Percentiles rank a stretch among this genome's conserved stretches.
phyloP scores from a whole-genome alignment of 163 green algal genomes.

The Scenedesmus sp. region DNA sequence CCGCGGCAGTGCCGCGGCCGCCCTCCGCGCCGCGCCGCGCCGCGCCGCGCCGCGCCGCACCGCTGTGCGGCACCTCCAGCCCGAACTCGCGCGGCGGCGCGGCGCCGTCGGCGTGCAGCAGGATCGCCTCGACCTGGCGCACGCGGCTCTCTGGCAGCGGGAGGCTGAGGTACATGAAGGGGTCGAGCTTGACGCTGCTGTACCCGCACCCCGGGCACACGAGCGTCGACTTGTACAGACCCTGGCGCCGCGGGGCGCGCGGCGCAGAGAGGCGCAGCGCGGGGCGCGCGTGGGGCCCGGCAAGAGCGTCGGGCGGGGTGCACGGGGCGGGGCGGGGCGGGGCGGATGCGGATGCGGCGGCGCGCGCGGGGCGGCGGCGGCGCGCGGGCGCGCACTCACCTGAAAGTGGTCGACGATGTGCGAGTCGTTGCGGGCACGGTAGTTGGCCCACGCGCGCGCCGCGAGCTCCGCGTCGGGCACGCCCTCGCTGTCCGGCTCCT shows the following conservation, averaged over 20 bases:
- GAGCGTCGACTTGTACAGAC: constrained; percentile 91
- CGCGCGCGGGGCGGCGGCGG: too few relatives aligned
- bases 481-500: constrained; percentile 79
- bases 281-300: too few relatives aligned
- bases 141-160: constrained; percentile 81
- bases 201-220: constrained; percentile 87
- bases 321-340: too few relatives aligned
- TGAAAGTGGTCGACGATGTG: constrained; percentile 95
- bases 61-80: constrained; percentile 57
- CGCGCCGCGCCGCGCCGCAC: constrained; percentile 1
- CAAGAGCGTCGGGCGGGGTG: too few relatives aligned
- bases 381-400: constrained; percentile 42
- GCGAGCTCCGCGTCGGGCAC: constrained; percentile 87
- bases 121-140: constrained; percentile 49
- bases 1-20: too few relatives aligned
- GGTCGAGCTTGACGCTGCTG: constrained; percentile 92
- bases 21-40: too few relatives aligned
- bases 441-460: constrained; percentile 82
- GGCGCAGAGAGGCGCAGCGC: too few relatives aligned
- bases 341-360: too few relatives aligned
- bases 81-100: constrained; percentile 54
- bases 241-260: constrained; percentile 52
- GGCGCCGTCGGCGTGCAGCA: constrained; percentile 72
- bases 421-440: constrained; percentile 90
- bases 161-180: constrained; percentile 98